These are phyloP conservation scores for Fraxinus ornus DNA, from an alignment of 305 asterid genomes.

Conservation along the genomic window DNA sequence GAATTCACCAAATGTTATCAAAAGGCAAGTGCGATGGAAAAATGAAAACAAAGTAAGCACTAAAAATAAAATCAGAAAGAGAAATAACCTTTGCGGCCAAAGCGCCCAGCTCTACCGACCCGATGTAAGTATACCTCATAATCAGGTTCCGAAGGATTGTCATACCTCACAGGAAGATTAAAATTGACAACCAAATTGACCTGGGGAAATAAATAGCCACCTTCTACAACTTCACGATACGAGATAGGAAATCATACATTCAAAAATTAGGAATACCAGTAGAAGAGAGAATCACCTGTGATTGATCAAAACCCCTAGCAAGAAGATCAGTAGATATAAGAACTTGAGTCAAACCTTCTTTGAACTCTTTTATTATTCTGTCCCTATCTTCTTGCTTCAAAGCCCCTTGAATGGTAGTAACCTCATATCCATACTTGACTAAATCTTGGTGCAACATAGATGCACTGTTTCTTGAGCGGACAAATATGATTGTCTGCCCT, in stretches of 20 bases:
- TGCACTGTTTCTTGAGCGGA: conserved; percentile 55
- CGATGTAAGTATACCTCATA: conserved; percentile 91
- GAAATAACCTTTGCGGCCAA: conserved; percentile 87
- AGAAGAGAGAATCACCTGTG: conserved; percentile 47
- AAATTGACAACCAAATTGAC: conserved; percentile 90
- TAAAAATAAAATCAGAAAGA: neutral
- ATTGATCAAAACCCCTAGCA: conserved; percentile 94
- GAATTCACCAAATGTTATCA: neutral
- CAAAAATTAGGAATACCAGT: conserved; percentile 4
- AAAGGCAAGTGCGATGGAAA: neutral
- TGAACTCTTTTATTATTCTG: conserved; percentile 78
- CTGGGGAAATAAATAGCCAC: conserved; percentile 35
- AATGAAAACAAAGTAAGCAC: neutral
- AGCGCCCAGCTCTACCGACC: conserved; percentile 97
- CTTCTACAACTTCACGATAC: neutral
- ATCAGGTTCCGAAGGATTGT: conserved; percentile 63
- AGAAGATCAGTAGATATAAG: conserved; percentile 91
- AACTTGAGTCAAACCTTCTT: conserved; percentile 83
- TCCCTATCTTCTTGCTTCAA: conserved; percentile 66
- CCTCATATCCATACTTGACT: conserved; percentile 66
- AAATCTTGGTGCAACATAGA: conserved; percentile 55
- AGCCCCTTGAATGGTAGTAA: conserved; percentile 94
- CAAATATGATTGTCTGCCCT: conserved; percentile 88
- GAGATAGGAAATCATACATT: neutral
- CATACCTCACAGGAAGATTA: conserved; percentile 66